Base-by-base conservation (phyloP, 2,329 filamentous ascomycete genomes). In the Penicillium sp. region DNA sequence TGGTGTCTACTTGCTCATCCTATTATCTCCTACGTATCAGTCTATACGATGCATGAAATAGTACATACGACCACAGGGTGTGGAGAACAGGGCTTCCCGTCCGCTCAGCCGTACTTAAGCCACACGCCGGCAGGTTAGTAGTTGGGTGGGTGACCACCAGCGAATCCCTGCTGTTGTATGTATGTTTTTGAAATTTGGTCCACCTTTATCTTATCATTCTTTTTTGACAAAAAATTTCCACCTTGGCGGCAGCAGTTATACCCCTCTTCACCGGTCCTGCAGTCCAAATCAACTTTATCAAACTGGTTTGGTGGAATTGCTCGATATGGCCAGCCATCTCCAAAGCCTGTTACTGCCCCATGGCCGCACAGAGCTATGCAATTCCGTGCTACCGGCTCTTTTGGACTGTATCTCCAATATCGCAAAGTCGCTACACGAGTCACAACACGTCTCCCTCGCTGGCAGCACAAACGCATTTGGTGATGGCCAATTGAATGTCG, bases 401-500 rank as follows among this genome's bases (percentile, higher is more conserved):
- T 16, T 34, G 14, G 31, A 34, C 31, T 34, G 31, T 34, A 49
- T 49, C 27, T 35, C 46, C 5, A 31, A 28, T 7, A 39, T 49
- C 16, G 46, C 42, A 4, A 32, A 44, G 14, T 37, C 42, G 5
- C 46, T 49, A 13, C 42, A 26, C 31, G 29, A 45, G 22, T 36
- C 46, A 23, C 46, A 49, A 26, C 42, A 49, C 28, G 41, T 49
- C 14, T 41, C 40, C 28, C 37, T 39, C 10, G 46, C 46, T 4
- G 46, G 46, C 9, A 45, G 37, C 32, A 49, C 37, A 35, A 49
- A 49, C 38, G 38, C 22, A 26, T 49, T 49, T 16, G 46, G 46
- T 7, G 46, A 49, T 28, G 42, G 42, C 27, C 46, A 49, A 14
- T 41, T 49, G 32, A 49, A 49, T 18, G 46, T 49, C 37, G 46